A percentile compares a stretch with the other conserved stretches of the same genome.
These are phyloP conservation scores for Hordeum marinum DNA, from an alignment of 176 grass and related monocot species.

Conservation along the genomic window DNA sequence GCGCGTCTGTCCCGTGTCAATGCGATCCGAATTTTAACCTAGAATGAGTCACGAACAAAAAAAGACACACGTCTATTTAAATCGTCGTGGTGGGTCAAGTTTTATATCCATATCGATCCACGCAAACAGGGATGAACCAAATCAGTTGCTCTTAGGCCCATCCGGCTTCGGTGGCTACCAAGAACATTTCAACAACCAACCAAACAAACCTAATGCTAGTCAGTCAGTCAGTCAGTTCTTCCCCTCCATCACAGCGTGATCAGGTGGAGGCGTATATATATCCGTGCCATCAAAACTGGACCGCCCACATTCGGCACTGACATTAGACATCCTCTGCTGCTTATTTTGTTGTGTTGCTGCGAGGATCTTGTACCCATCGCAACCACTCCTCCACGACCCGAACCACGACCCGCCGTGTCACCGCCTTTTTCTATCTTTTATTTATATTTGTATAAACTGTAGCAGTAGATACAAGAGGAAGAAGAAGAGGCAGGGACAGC, in stretches of 20 bases:
- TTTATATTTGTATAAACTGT: background rate
- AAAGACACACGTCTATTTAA: too few relatives aligned
- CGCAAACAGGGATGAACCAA: too few relatives aligned
- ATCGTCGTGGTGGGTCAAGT: too few relatives aligned
- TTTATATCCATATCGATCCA: too few relatives aligned
- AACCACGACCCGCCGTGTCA: background rate
- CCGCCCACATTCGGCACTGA: constrained; percentile 2
- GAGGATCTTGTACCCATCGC: constrained; percentile 4
- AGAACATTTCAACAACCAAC: too few relatives aligned
- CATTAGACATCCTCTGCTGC: background rate
- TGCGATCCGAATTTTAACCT: too few relatives aligned
- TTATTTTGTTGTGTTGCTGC: constrained; percentile 32
- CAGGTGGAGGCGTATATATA: background rate
- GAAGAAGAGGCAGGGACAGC: background rate
- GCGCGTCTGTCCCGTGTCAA: too few relatives aligned
- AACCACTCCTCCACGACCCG: constrained; percentile 29
- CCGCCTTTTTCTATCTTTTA: background rate
- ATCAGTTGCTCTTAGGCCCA: too few relatives aligned
- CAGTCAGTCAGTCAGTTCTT: background rate
- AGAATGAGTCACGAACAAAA: too few relatives aligned
- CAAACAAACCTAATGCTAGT: background rate
- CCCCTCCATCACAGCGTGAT: background rate
- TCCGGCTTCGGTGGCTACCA: too few relatives aligned
- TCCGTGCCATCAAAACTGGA: background rate
- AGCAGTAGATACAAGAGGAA: background rate